A percentile compares a stretch with the other conserved stretches of the same genome.
These are phyloP conservation scores for Penicillium soppii DNA, from an alignment of 495 filamentous ascomycete genomes.

Conservation along the genomic window DNA sequence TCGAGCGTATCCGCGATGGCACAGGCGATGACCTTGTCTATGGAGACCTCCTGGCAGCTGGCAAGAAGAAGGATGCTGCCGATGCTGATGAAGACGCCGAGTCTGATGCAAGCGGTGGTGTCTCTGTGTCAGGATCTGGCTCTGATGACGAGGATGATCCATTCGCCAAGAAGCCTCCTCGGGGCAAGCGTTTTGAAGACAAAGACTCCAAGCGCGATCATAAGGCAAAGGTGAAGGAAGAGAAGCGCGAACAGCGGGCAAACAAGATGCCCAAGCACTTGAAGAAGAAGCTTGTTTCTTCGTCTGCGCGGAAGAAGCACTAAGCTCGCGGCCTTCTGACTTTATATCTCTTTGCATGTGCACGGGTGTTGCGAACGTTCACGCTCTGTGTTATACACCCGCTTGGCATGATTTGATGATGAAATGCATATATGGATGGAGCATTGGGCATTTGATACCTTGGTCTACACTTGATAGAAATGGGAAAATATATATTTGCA, in stretches of 20 bases:
- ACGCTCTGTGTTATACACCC: constrained; percentile 2
- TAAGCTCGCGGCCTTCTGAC: constrained; percentile 14
- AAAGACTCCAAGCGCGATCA: constrained; percentile 88
- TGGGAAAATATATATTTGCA: constrained; percentile 8
- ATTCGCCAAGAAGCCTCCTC: constrained; percentile 66
- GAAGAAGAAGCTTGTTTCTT: constrained; percentile 64
- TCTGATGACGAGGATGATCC: constrained; percentile 48
- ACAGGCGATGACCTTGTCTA: constrained; percentile 75
- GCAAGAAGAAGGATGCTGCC: constrained; percentile 52
- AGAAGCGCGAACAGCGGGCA: constrained; percentile 85
- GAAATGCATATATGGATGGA: constrained; percentile 32
- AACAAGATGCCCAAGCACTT: constrained; percentile 94
- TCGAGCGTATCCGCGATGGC: constrained; percentile 69
- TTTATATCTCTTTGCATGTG: constrained; percentile 15
- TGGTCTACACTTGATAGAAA: constrained; percentile 21
- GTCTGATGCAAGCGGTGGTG: constrained; percentile 50
- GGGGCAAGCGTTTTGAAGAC: constrained; percentile 88
- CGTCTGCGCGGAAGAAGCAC: constrained; percentile 48
- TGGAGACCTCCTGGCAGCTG: constrained; percentile 67
- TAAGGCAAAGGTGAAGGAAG: constrained; percentile 90
- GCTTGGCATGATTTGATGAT: constrained; percentile 32
- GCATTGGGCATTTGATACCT: constrained; percentile 36
- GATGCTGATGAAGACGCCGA: constrained; percentile 36
- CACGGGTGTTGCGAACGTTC: constrained; percentile 13
- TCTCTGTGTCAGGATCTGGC: constrained; percentile 44